Evolutionary conservation across 2,329 filamentous ascomycete species (phyloP), one percentile per base, ranked within the genome.

Genomic region (Periconia digitata): DNA sequence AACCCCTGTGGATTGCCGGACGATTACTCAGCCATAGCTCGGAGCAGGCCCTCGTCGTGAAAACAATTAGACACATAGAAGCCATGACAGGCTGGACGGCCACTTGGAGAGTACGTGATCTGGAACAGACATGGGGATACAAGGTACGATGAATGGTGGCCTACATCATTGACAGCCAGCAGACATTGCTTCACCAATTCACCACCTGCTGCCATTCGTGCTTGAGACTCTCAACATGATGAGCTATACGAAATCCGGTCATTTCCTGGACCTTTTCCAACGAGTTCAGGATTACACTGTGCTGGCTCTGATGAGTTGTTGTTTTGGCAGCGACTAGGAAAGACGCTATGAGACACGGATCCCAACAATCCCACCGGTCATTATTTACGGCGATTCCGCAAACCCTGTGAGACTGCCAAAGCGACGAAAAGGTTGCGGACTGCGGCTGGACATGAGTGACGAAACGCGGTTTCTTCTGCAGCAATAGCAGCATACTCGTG

Each of bases 1-100:
- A 83, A 51, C 80, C 80, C 1, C 67, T 83, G 0, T 83, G 78
- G 76, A 72, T 84, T 12, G 81, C 81, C 0, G 81, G 79, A 0
- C 72, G 75, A 29, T 63, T 82, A 0, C 71, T 84, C 36, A 82
- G 76, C 45, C 80, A 84, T 63, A 70, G 66, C 2, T 71, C 72
- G 1, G 72, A 76, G 49, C 72, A 75, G 50, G 56, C 56, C 0
- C 53, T 70, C 13, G 68, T 74, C 1, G 61, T 71, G 20, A 71
- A 73, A 45, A 66, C 79, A 3, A 78, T 82, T 36, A 72, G 72
- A 15, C 73, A 70, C 36, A 82, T 82, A 46, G 79, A 82, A 54
- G 62, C 70, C 5, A 70, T 74, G 51, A 82, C 77, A 0, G 79
- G 80, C 6, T 82, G 80, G 80, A 78, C 74, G 18, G 74, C 76